These are phyloP conservation scores for Fusarium papillatum DNA, from an alignment of 2,329 filamentous ascomycete species.

Conservation along the genomic window DNA sequence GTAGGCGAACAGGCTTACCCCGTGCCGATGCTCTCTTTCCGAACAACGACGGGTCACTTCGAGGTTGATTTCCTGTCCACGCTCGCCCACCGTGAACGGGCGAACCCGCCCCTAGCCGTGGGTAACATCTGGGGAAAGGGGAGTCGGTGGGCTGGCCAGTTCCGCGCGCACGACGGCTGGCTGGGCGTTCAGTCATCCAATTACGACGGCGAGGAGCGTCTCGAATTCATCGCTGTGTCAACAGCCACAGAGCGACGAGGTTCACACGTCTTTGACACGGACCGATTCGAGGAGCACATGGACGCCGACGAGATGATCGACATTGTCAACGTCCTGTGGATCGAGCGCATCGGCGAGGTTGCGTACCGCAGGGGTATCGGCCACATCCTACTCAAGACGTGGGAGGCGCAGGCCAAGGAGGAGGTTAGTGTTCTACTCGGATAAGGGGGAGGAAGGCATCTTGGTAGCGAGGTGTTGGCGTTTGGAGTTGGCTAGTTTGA, in stretches of 20 bases:
- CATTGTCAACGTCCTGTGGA: conserved; percentile 61
- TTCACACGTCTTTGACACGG: conserved; percentile 55
- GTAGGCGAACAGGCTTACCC: conserved; percentile 50
- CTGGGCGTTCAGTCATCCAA: conserved; percentile 61
- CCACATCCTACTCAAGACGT: conserved; percentile 56
- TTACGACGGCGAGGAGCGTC: conserved; percentile 58
- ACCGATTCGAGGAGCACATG: conserved; percentile 56
- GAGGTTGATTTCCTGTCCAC: conserved; percentile 56
- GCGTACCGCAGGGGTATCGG: conserved; percentile 58
- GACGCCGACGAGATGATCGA: conserved; percentile 58
- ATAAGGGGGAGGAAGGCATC: conserved; percentile 33
- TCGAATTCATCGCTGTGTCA: conserved; percentile 60
- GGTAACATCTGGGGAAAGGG: conserved; percentile 56
- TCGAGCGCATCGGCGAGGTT: conserved; percentile 59
- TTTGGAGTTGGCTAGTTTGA: conserved; percentile 13
- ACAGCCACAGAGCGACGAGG: conserved; percentile 56
- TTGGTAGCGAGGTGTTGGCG: conserved; percentile 35
- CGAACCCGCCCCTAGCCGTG: conserved; percentile 57
- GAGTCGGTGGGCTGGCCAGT: conserved; percentile 56
- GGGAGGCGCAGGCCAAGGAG: conserved; percentile 56
- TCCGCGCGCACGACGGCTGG: conserved; percentile 61
- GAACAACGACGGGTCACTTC: conserved; percentile 54
- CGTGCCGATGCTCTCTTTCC: conserved; percentile 56
- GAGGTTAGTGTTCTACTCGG: conserved; percentile 58
- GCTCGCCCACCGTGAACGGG: conserved; percentile 50